Conservation (phyloP, 106 monocot genomes). For the Vanilla planifolia region DNA sequence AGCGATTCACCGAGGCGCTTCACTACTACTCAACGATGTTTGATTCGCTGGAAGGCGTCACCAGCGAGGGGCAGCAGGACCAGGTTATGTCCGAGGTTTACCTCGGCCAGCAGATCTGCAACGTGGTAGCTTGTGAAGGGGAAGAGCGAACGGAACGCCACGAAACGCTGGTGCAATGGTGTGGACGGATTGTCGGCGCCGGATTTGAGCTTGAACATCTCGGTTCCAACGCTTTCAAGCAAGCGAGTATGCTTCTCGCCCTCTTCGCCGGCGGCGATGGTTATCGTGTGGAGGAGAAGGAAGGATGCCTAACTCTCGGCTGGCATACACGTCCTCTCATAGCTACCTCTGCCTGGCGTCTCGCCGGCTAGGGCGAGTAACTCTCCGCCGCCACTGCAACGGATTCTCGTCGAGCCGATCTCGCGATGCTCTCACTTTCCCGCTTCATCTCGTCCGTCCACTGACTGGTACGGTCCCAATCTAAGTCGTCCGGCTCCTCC, state of each 20-base stretch:
- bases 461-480: background rate
- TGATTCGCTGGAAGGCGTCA: slow-evolving; percentile 70
- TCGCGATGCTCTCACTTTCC: background rate
- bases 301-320: slow-evolving; percentile 79
- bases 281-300: slow-evolving; percentile 77
- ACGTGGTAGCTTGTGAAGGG: slow-evolving; percentile 81
- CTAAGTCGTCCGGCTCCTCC: background rate
- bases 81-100: slow-evolving; percentile 80
- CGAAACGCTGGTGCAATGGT: slow-evolving; percentile 67
- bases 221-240: slow-evolving; percentile 87
- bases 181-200: slow-evolving; percentile 34
- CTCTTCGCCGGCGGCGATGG: slow-evolving; percentile 77
- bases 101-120: slow-evolving; percentile 80
- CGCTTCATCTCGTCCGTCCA: background rate
- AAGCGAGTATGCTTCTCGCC: slow-evolving; percentile 75
- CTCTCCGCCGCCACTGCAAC: background rate
- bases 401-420: background rate
- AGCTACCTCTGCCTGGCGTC: slow-evolving; percentile 82
- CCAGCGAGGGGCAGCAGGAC: slow-evolving; percentile 18
- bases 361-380: background rate
- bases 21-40: slow-evolving; percentile 99
- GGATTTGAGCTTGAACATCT: slow-evolving; percentile 72
- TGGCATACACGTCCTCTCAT: slow-evolving; percentile 90
- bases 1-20: slow-evolving; percentile 68
- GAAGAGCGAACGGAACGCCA: slow-evolving; percentile 70